These are phyloP conservation scores for Tricholoma matsutake DNA, from an alignment of 768 basidiomycete species.

Conservation along the genomic window DNA sequence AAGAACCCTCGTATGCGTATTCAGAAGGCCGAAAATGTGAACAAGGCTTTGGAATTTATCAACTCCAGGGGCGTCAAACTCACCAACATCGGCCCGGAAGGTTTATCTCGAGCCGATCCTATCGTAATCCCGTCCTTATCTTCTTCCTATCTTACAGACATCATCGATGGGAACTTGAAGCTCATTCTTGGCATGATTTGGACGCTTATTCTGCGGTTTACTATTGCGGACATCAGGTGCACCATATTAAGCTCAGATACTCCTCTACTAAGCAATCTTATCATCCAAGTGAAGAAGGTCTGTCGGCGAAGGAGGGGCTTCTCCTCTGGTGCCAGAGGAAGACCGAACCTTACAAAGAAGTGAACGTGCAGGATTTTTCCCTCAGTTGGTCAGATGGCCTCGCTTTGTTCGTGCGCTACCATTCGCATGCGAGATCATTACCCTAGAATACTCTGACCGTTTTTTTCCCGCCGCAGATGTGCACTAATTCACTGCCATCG, in stretches of 20 bases:
- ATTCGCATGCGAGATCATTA: conserved; percentile 1
- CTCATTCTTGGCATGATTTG: conserved; percentile 99
- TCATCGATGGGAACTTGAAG: conserved; percentile 98
- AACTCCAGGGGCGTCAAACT: conserved; percentile 90
- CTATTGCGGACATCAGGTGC: conserved; percentile 96
- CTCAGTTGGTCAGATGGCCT: conserved; percentile 93
- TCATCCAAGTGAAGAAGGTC: conserved; percentile 81
- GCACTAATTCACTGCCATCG: conserved; percentile 97
- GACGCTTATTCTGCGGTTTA: conserved; percentile 96
- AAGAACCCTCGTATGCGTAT: conserved; percentile 86
- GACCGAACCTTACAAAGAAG: conserved; percentile 87
- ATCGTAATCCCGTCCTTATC: conserved; percentile 5
- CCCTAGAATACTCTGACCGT: conserved; percentile 6
- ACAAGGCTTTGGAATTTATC: conserved; percentile 95
- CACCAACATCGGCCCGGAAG: conserved; percentile 97
- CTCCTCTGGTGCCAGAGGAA: conserved; percentile 98
- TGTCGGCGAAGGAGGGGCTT: conserved; percentile 97
- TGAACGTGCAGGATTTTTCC: conserved; percentile 92
- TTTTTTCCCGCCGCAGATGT: conserved; percentile 55
- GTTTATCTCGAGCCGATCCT: conserved; percentile 32
- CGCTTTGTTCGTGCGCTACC: conserved; percentile 67
- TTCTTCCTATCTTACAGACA: conserved; percentile 53
- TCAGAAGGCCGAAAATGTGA: conserved; percentile 98
- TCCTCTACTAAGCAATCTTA: conserved; percentile 11
- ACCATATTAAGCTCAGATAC: conserved; percentile 20